Evolutionary conservation across 352 stramenopile species (phyloP).

Genomic region (Phytophthora hibernalis): DNA sequence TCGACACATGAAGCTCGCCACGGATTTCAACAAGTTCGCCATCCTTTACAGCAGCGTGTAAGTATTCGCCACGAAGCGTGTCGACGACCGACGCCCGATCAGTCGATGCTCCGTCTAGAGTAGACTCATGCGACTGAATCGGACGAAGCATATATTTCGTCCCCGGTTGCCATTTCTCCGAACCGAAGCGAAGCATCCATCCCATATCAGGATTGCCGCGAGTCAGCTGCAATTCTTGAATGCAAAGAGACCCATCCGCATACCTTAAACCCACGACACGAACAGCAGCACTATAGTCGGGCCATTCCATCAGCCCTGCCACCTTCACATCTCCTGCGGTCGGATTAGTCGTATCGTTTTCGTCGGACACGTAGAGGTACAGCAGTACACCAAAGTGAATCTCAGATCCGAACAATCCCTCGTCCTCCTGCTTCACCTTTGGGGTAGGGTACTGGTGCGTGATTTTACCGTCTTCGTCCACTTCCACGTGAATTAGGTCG

Average conservation of each 20-base stretch:
- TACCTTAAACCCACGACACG: conserved; percentile 67
- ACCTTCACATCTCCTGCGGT: conserved; percentile 46
- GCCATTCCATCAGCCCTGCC: conserved; percentile 78
- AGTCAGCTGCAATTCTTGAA: conserved; percentile 86
- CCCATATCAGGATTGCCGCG: conserved; percentile 88
- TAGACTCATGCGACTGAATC: conserved; percentile 17
- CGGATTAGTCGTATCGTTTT: conserved; percentile 3
- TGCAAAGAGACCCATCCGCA: conserved; percentile 60
- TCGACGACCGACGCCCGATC: conserved; percentile 29
- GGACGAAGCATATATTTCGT: conserved; percentile 80
- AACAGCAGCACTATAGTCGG: conserved; percentile 82
- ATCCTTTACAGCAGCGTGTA: conserved; percentile 58
- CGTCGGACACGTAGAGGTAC: conserved; percentile 56
- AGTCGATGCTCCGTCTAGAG: conserved; percentile 9
- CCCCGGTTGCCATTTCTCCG: conserved; percentile 87
- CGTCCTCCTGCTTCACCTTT: conserved; percentile 73
- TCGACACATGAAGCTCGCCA: conserved; percentile 71
- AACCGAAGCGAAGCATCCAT: conserved; percentile 88
- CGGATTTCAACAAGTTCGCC: conserved; percentile 72
- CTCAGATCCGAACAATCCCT: conserved; percentile 78
- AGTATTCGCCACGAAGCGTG: conserved; percentile 64
- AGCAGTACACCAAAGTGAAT: conserved; percentile 83
- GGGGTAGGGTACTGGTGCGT: conserved; percentile 73
- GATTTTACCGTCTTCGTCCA: conserved; percentile 81
- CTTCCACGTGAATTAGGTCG: conserved; percentile 86